Evolutionary conservation across 1,284 basidiomycete species (phyloP), one percentile per base, ranked within the genome.

Genomic region (Lentinus polychrous): DNA sequence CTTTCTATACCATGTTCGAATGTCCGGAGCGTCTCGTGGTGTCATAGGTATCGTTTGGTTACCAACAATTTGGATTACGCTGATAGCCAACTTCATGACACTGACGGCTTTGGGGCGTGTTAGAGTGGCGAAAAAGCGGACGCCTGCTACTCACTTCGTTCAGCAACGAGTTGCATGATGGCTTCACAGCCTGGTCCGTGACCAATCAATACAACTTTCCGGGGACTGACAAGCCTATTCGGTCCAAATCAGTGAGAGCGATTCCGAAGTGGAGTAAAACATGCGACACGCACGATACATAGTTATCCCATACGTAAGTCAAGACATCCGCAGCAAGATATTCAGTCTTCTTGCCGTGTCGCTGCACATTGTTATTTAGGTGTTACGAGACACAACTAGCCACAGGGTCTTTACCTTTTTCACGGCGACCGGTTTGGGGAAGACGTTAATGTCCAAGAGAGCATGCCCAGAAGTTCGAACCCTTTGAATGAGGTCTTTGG

Each of bases 241-340:
- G n/a, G 35, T 15, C 35, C 18, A 6, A 20, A 40, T 47, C 17
- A 50, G 23, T 27, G 10, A 5, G 8, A 14, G 14, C 35, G 12
- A 8, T 34, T 36, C 33, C 20, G 37, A 23, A 48, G 33, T 27
- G 5, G 10, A 27, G 38, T 14, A 41, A 31, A 37, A 18, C 37
- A 3, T 44, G 41, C 8, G 17, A 20, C 8, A 39, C 57, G 20
- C 48, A 93, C 91, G 89, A 79, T 48, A 96, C 75, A 56, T 93
- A 92, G 62, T 97, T 95, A 66, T 98, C 94, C 95, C 95, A 99
- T 2, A 98, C 64, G 60, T 95, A 95, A 6, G 76, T 72, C 51
- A 94, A 65, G 18, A 93, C 68, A 24, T 87, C 79, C 37, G 69
- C 74, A 15, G 74, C 73, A 34, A 71, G 66, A 43, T 78, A 74